Base-by-base conservation (phyloP, 257 asterid genomes). In the Thymus mandschuricus region DNA sequence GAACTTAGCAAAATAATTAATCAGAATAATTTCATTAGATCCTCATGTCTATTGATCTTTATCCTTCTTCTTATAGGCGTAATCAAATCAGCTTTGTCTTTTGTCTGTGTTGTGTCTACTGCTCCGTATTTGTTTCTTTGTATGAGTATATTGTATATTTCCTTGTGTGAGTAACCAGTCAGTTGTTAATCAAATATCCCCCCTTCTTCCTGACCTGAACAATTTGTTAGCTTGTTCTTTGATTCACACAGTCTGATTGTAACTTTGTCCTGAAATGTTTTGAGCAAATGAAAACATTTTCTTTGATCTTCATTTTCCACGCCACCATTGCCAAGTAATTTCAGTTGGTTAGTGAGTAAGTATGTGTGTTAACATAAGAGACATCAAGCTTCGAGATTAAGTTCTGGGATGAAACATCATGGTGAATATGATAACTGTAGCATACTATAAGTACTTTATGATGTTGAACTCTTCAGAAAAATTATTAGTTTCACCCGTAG, bases 181-280 rank as follows among this genome's bases (percentile, higher is more conserved):
- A 56, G 5, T 35, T 35, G 40, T 35, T 35, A 35, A 35, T 35
- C 3, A 1, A 3, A 3, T 35, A 3, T 35, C 3, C 40, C 3
- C 2, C 40, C 40, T 35, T 35, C 8, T 21, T 21, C 21, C 21
- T 21, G 21, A 40, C 3, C 33, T 27, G 33, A 33, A 34, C n/a
- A 6, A 49, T 65, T 31, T 29, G 38, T 51, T 52, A 51, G 61
- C 29, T 29, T 21, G 21, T 21, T 71, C 44, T 73, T 12, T 29
- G 29, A 43, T 69, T 34, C 60, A 61, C 6, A 31, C 9, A 34
- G 66, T 63, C 5, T 43, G 52, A 63, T 12, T 40, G 48, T 64
- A 55, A 35, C 10, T 55, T 56, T 73, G 48, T 55, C 59, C 70
- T 54, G n/a, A 69, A 43, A 69, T 57, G 28, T 10, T 45, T 45